Percentiles rank a stretch among this genome's conserved stretches.
phyloP scores from a whole-genome alignment of 176 grass and related monocot genomes.

The Secale cereale region DNA sequence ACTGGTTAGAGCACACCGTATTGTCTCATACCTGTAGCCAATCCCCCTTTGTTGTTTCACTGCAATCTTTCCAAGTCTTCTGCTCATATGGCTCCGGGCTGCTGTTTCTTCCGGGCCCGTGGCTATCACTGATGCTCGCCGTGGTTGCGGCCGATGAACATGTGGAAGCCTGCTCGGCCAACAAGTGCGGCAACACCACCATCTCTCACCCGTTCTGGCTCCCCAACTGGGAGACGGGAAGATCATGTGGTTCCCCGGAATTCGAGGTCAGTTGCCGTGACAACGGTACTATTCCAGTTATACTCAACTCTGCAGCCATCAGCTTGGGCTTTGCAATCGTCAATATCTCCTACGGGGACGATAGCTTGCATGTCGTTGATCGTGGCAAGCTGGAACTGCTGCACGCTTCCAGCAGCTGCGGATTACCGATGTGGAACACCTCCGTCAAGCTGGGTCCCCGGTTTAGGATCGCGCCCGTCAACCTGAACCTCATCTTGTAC shows the following conservation, averaged over 20 bases:
- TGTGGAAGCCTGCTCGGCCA: not conserved
- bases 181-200: not conserved
- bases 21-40: too few species aligned
- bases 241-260: not conserved
- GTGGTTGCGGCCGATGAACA: too few species aligned
- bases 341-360: not conserved
- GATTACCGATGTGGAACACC: not conserved
- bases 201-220: not conserved
- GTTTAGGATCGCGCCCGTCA: not conserved
- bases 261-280: not conserved
- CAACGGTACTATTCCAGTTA: not conserved
- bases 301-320: not conserved
- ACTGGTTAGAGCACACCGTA: too few species aligned
- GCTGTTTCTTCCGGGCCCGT: too few species aligned
- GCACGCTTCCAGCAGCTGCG: not conserved
- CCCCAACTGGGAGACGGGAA: not conserved
- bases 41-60: too few species aligned
- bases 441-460: not conserved
- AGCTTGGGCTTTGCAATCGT: not conserved
- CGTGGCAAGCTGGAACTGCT: accelerated
- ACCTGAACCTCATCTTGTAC: not conserved
- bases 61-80: too few species aligned
- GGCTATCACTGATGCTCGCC: too few species aligned
- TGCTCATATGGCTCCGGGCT: too few species aligned
- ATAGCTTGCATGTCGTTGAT: not conserved